Evolutionary conservation across 2,329 filamentous ascomycete species (phyloP), one percentile per base, ranked within the genome.

Genomic region (Trichoderma arundinaceum): DNA sequence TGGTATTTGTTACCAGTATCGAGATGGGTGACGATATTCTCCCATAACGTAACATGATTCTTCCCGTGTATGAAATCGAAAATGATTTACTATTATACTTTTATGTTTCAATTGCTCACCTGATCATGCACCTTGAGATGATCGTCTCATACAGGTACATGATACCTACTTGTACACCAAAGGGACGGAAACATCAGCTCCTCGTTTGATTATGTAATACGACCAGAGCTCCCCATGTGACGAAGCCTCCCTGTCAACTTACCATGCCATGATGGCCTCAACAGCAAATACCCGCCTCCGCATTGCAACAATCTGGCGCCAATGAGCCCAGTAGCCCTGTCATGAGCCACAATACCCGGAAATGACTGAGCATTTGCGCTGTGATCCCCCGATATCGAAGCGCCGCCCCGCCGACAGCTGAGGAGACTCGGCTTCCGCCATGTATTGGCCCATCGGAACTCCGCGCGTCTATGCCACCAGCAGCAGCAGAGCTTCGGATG

Each of bases 371-470:
- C 46, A 17, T 19, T 58, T 53, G 65, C 53, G 59, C 59, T 33
- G 43, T 53, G 48, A 63, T 53, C 19, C 59, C 41, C 46, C 59
- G 60, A 65, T 33, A 65, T 35, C 49, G 41, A 66, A 69, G 66
- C 66, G 65, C 63, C n/a, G 64, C 59, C 41, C 46, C 59, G 60
- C 67, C 56, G 64, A 68, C 68, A 67, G 69, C 71, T 72, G 70
- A 71, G 69, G 70, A 70, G 71, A 68, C 70, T 65, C 49, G 70
- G 68, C 70, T 67, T 68, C 66, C 75, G 83, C 81, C 83, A 96
- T 95, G 92, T 96, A 96, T 85, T 96, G 92, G 92, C 92, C 92
- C 74, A 87, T 93, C 78, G 92, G 91, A 78, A 91, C 91, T 76
- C 91, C 92, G 75, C 88, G 89, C 77, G 88, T 94, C 77, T 94